A percentile compares a stretch with the other conserved stretches of the same genome.
phyloP scores from a whole-genome alignment of 306 rosid species.

The Gleditsia sinensis region DNA sequence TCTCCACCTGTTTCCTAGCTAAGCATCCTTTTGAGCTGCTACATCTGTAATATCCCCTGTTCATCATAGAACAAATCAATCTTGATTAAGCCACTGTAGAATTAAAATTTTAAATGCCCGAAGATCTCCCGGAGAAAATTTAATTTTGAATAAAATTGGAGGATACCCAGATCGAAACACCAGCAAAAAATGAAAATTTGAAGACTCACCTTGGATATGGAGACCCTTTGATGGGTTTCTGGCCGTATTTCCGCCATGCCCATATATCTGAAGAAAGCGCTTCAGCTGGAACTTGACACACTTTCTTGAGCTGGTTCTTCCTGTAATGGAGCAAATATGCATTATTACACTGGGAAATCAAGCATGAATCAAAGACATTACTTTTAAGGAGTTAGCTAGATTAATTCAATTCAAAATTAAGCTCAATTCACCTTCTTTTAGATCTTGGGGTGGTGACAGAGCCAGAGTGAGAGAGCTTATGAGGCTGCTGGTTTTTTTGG shows the following conservation, averaged over 20 bases:
- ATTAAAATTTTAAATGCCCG: too few species aligned
- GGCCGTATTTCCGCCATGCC: slow-evolving; percentile 99
- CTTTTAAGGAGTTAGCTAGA: slow-evolving; percentile 26
- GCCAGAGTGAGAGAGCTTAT: slow-evolving; percentile 44
- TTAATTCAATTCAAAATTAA: too few species aligned
- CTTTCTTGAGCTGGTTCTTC: slow-evolving; percentile 90
- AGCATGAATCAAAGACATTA: slow-evolving; percentile 10
- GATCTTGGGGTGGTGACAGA: slow-evolving; percentile 60
- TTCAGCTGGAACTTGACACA: slow-evolving; percentile 88
- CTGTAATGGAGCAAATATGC: slow-evolving; percentile 41
- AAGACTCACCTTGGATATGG: slow-evolving; percentile 85
- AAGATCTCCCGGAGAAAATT: too few species aligned
- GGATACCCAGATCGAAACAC: too few species aligned
- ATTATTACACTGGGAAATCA: slow-evolving; percentile 17
- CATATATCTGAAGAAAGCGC: slow-evolving; percentile 86
- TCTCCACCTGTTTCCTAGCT: slow-evolving; percentile 96
- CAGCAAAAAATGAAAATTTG: background rate
- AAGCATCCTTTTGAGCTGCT: slow-evolving; percentile 97
- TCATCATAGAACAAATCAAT: slow-evolving; percentile 29
- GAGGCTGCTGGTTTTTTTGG: slow-evolving; percentile 33
- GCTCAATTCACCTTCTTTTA: slow-evolving; percentile 68
- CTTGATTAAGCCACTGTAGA: background rate
- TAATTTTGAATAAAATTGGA: too few species aligned
- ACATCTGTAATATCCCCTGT: slow-evolving; percentile 94
- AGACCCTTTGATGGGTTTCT: slow-evolving; percentile 97